Base-by-base conservation (phyloP, 495 filamentous ascomycete genomes). In the Venustampulla echinocandica region DNA sequence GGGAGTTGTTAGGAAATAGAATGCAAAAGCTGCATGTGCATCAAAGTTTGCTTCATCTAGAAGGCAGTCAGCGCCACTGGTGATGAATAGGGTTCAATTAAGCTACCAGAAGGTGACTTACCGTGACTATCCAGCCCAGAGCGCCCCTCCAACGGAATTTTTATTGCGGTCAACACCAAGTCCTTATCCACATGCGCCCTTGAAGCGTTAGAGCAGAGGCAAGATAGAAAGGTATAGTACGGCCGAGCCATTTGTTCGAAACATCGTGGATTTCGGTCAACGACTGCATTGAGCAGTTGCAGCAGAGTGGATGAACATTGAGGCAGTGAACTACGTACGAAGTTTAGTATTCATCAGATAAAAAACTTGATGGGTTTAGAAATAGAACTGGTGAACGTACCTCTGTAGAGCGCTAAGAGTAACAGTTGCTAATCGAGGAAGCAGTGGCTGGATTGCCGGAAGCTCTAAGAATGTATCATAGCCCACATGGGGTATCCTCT, bases 341-440 rank as follows among this genome's bases (percentile, higher is more conserved):
- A 30, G 20, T 32, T 36, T 33, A 18, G 36, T 14, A 17, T 21
- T 28, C 14, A 21, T 4, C 3, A 17, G 2, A n/a, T 25, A 20
- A 20, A 43, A 25, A 10, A 11, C 9, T 4, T 7, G 6, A 25
- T 43, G 14, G 43, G 13, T 10, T 11, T 35, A 1, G 20, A 36
- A 28, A 2, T 13, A 13, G 14, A 45, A 41, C 13, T 43, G 19
- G n/a, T 46, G 50, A 6, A 54, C 58, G 22, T 60, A 65, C 25
- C 54, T 60, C 36, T 52, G 60, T 14, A 76, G 60, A 4, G 69
- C 63, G 47, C 59, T 57, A 4, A 79, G 54, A 15, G 67, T 65
- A 19, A 70, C 46, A 22, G 56, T 66, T n/a, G 68, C 69, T 30
- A 80, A 55, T 17, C 69, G 68, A 27, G 62, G 61, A 39, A 77